Evolutionary conservation across 176 grass and related monocot genomes (phyloP).

Genomic region (Tillandsia fasciculata): DNA sequence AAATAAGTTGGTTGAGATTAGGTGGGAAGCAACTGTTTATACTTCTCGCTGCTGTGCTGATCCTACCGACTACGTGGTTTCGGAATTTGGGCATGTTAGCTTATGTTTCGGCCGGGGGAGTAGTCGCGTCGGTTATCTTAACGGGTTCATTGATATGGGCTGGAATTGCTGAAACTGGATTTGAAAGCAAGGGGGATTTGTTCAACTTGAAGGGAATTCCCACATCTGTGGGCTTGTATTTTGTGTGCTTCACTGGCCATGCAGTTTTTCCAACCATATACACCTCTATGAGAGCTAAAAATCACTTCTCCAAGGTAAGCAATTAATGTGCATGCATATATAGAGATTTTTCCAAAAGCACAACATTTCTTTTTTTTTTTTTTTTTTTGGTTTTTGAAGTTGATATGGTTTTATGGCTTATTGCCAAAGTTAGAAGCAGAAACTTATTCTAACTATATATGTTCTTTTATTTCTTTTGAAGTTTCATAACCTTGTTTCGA

Average conservation of each 20-base stretch:
- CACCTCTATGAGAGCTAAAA: constrained; percentile 37
- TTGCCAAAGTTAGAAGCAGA: too few relatives aligned
- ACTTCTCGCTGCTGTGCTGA: constrained; percentile 17
- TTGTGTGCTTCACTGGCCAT: constrained; percentile 52
- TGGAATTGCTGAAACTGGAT: constrained; percentile 29
- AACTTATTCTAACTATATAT: too few relatives aligned
- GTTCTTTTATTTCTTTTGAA: too few relatives aligned
- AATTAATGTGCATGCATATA: not conserved
- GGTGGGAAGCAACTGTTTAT: constrained; percentile 37
- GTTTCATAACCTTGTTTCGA: too few relatives aligned
- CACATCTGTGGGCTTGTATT: constrained; percentile 40
- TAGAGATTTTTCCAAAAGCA: too few relatives aligned
- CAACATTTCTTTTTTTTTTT: too few relatives aligned
- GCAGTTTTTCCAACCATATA: constrained; percentile 53
- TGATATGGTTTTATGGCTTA: too few relatives aligned
- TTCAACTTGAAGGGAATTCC: constrained; percentile 31
- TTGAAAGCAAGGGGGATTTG: constrained; percentile 21
- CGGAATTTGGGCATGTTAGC: constrained; percentile 37
- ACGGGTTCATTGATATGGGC: constrained; percentile 47
- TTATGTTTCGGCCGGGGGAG: constrained; percentile 41
- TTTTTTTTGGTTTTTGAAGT: too few relatives aligned
- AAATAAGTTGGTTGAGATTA: constrained; percentile 11
- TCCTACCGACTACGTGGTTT: constrained; percentile 51
- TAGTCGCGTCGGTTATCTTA: constrained; percentile 40
- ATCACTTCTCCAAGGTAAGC: constrained; percentile 36